Conservation (phyloP, 805 yeast genomes). For the Yamadazyma nakazawae region DNA sequence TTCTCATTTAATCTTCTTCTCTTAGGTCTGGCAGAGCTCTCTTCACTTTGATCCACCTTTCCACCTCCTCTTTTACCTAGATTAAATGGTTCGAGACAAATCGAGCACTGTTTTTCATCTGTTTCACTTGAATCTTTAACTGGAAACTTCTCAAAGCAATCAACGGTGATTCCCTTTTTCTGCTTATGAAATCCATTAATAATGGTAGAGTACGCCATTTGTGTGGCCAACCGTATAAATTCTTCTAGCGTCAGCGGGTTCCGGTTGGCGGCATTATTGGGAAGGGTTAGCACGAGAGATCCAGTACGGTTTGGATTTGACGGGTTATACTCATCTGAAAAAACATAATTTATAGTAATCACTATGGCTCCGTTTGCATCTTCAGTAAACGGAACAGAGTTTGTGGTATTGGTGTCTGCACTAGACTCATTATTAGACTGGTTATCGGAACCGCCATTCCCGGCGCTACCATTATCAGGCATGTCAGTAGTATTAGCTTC, state of each 20-base stretch:
- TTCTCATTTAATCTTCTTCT: slow-evolving; percentile 21
- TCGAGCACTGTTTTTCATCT: slow-evolving; percentile 47
- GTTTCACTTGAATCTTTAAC: slow-evolving; percentile 20
- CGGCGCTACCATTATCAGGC: not conserved
- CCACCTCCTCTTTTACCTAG: slow-evolving; percentile 7
- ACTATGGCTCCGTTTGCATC: slow-evolving; percentile 30
- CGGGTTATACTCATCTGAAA: slow-evolving; percentile 39
- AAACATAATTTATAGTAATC: slow-evolving; percentile 43
- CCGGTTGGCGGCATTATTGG: slow-evolving; percentile 58
- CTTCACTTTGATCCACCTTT: not conserved
- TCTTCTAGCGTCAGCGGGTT: slow-evolving; percentile 60
- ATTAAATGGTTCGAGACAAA: slow-evolving; percentile 51
- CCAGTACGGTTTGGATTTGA: slow-evolving; percentile 47
- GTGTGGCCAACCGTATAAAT: slow-evolving; percentile 63
- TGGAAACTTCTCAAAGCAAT: slow-evolving; percentile 51
- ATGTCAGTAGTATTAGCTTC: not conserved
- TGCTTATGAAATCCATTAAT: slow-evolving; percentile 44
- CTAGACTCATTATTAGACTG: not conserved
- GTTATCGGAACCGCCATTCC: not conserved
- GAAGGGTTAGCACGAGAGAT: slow-evolving; percentile 59
- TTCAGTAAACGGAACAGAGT: not conserved
- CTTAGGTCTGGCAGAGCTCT: slow-evolving; percentile 15
- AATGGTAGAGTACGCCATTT: slow-evolving; percentile 64
- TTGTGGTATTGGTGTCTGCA: slow-evolving; percentile 2
- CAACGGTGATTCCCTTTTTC: slow-evolving; percentile 51